Percentiles rank a stretch among this genome's conserved stretches.
These are phyloP conservation scores for Polytolypa hystricis DNA, from an alignment of 2,329 filamentous ascomycete species.

Conservation along the genomic window DNA sequence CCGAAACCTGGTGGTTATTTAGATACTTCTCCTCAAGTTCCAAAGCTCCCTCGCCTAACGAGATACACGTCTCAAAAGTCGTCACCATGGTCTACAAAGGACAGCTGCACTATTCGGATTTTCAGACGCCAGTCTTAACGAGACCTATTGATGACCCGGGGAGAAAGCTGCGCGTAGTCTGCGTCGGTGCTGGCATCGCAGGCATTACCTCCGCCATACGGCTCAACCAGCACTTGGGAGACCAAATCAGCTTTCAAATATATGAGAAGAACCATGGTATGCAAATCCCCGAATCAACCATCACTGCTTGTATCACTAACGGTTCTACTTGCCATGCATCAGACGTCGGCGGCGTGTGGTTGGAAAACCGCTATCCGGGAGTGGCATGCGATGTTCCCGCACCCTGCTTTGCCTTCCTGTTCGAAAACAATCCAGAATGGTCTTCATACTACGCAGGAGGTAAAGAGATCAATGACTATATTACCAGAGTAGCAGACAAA, in stretches of 20 bases:
- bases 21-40: too few species aligned
- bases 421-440: conserved; percentile 58
- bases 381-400: conserved; percentile 59
- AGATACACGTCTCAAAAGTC: too few species aligned
- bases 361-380: conserved; percentile 44
- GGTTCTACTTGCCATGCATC: too few species aligned
- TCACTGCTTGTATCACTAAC: too few species aligned
- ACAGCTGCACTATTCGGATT: too few species aligned
- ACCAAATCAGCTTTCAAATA: conserved; percentile 13
- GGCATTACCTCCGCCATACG: conserved; percentile 15
- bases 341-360: conserved; percentile 29
- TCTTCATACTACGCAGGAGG: conserved; percentile 57
- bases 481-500: conserved; percentile 51
- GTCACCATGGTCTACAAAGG: too few species aligned
- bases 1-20: too few species aligned
- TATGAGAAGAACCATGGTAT: conserved; percentile 26
- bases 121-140: too few species aligned
- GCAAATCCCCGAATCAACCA: too few species aligned
- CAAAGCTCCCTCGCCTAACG: too few species aligned
- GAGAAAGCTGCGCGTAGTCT: conserved; percentile 11
- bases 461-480: conserved; percentile 56
- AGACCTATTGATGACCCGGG: too few species aligned
- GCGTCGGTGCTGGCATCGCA: conserved; percentile 12
- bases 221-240: conserved; percentile 8
- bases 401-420: conserved; percentile 59